These are phyloP conservation scores for Puccinia polysora DNA, from an alignment of 1,284 basidiomycete genomes.

Conservation along the genomic window DNA sequence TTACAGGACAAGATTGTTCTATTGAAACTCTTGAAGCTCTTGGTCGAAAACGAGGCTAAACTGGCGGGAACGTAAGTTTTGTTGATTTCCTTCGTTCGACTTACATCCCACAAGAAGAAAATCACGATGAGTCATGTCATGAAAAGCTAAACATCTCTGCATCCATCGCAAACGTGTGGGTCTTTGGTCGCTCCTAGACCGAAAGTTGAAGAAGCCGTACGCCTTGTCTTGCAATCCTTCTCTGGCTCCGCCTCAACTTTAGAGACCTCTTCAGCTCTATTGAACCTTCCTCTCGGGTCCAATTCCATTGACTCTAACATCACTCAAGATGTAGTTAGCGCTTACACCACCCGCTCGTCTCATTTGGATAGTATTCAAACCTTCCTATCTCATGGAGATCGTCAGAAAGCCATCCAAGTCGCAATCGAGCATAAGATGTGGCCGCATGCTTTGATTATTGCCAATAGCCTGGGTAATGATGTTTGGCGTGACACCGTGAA, in stretches of 20 bases:
- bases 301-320: conserved; percentile 10
- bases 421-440: conserved; percentile 83
- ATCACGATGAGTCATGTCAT: too few relatives aligned
- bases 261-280: not conserved
- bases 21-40: conserved; percentile 38
- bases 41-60: conserved; percentile 43
- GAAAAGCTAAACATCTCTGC: too few relatives aligned
- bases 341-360: conserved; percentile 33
- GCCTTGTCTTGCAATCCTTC: conserved; percentile 25
- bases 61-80: conserved; percentile 39
- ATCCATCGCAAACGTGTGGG: too few relatives aligned
- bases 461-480: conserved; percentile 86
- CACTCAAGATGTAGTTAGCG: conserved; percentile 28
- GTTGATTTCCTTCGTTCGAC: not conserved
- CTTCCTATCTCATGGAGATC: conserved; percentile 63
- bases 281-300: not conserved
- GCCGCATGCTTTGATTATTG: conserved; percentile 93
- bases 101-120: too few relatives aligned
- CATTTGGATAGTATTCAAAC: conserved; percentile 49
- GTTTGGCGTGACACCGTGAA: conserved; percentile 85
- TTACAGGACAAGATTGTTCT: conserved; percentile 35
- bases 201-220: conserved; percentile 40
- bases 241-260: not conserved
- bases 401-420: conserved; percentile 77
- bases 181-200: conserved; percentile 1